Percentiles rank a stretch among this genome's conserved stretches.
Evolutionary conservation across 768 basidiomycete genomes (phyloP).

Genomic region (Macrolepiota dolichaula): DNA sequence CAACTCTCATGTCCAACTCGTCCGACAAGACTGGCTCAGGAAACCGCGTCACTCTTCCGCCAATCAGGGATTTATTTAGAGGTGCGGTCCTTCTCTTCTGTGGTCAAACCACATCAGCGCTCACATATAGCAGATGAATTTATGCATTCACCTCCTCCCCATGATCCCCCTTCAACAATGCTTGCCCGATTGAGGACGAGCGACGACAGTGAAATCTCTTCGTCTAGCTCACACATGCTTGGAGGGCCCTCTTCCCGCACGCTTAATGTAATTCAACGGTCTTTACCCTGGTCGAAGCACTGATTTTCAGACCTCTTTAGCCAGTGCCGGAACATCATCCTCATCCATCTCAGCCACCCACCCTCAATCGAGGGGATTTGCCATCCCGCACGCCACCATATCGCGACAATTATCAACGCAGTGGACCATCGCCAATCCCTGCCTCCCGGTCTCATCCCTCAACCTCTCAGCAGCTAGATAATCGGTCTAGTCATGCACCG

Average conservation of each 20-base stretch:
- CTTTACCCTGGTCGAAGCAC: background rate
- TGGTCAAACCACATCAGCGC: slow-evolving; percentile 7
- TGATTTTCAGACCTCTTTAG: background rate
- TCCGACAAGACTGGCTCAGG: slow-evolving; percentile 24
- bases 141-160: slow-evolving; percentile 33
- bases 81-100: slow-evolving; percentile 29
- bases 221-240: background rate
- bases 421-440: background rate
- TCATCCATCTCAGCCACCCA: background rate
- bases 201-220: slow-evolving; percentile 28
- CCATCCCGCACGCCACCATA: background rate
- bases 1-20: slow-evolving; percentile 23
- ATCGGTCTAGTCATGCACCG: background rate
- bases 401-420: background rate
- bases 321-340: background rate
- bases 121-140: slow-evolving; percentile 39
- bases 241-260: background rate
- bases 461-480: background rate
- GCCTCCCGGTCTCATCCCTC: background rate
- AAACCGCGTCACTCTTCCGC: slow-evolving; percentile 60
- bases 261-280: background rate
- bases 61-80: slow-evolving; percentile 68
- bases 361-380: background rate
- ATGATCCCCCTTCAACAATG: slow-evolving; percentile 34
- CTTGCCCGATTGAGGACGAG: slow-evolving; percentile 41